Evolutionary conservation across 2,329 filamentous ascomycete species (phyloP), one percentile per base, ranked within the genome.

Genomic region (Chalaropsis ovoidea): DNA sequence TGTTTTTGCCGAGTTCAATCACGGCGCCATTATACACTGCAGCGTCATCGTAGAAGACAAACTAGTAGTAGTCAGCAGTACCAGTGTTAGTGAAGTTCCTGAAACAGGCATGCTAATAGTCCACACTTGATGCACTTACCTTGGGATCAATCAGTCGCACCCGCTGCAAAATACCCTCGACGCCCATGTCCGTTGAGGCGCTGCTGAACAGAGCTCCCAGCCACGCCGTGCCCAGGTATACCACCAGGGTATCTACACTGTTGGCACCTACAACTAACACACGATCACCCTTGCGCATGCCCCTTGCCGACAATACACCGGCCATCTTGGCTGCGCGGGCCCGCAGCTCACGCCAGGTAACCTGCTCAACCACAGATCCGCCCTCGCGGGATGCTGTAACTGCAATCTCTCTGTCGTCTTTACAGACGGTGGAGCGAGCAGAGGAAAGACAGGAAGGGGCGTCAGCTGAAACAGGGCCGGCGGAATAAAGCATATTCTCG

Each of bases 41-140:
- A 45, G 80, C 84, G 70, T 94, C 90, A 70, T 95, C 90, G 71
- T 93, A 85, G 72, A 95, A 94, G n/a, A 95, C 79, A 72, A 84
- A 89, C 74, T 66, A 17, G 7, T 1, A 10, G 8, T 39, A 39
- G 35, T 39, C 4, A 39, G 35, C 35, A 39, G 35, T 39, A 7
- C 35, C 5, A 10, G 35, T 39, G 35, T 39, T 8, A 39, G 35
- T 39, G 35, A 39, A 39, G 35, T 39, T 39, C 8, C 35, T 10
- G 8, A 39, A 39, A 10, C 8, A 6, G 8, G 4, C 35, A 10
- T 39, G 8, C 8, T 7, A 1, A 7, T 6, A 39, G 1, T 10
- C 8, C 35, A 6, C 8, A 6, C 4, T 39, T 39, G 4, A 10
- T 39, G 8, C 22, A 24, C 65, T 6, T 24, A 66, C 65, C 52